phyloP scores from a whole-genome alignment of 2,329 filamentous ascomycete genomes.

The Cladorrhinum sp. region DNA sequence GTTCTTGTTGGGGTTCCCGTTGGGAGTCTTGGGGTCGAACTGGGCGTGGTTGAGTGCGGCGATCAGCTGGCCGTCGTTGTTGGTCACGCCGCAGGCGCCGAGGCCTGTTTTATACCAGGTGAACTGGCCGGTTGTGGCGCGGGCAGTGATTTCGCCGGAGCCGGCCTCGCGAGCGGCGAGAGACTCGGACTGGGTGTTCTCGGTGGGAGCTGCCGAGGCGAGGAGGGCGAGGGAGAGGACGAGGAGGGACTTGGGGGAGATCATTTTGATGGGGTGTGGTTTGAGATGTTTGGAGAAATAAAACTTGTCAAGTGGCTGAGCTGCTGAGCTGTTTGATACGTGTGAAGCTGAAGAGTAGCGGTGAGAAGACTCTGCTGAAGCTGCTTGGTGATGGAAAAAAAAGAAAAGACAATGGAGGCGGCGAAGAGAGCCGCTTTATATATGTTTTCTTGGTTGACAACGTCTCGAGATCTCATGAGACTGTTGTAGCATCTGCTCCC shows the following conservation, averaged over 20 bases:
- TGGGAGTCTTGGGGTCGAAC: slow-evolving; percentile 6
- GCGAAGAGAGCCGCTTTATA: no score
- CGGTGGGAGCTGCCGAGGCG: background rate
- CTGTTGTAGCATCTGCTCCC: no score
- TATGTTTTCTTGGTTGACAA: no score
- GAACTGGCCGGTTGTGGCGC: slow-evolving; percentile 49
- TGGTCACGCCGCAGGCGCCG: slow-evolving; percentile 60
- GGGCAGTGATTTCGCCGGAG: background rate
- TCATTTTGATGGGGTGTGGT: background rate
- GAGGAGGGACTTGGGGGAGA: background rate
- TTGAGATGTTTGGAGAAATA: background rate
- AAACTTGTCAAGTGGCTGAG: no score
- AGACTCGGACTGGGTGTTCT: background rate
- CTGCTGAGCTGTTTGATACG: slow-evolving; percentile 30
- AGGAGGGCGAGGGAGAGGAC: background rate
- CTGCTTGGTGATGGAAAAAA: no score
- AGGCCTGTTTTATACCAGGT: slow-evolving; percentile 53
- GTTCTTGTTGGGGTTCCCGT: slow-evolving; percentile 8
- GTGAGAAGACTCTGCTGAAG: no score
- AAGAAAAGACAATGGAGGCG: no score
- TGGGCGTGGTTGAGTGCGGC: slow-evolving; percentile 54
- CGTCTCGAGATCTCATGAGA: no score
- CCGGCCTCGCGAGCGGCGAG: background rate
- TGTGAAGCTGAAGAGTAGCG: no score
- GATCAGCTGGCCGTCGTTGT: slow-evolving; percentile 50